phyloP scores from a whole-genome alignment of 352 stramenopile species.

The Phytophthora foliorum region DNA sequence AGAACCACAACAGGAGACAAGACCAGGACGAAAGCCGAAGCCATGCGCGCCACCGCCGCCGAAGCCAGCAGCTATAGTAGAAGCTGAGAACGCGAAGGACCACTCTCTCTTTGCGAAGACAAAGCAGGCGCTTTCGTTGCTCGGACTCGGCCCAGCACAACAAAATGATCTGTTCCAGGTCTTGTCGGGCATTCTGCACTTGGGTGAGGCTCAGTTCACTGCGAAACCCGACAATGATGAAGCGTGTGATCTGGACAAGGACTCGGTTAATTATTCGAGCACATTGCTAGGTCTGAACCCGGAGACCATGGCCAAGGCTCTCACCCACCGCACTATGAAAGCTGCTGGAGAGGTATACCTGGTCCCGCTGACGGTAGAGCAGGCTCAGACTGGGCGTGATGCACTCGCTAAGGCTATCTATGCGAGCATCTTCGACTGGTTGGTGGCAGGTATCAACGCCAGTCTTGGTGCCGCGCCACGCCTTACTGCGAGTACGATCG shows the following conservation, averaged over 20 bases:
- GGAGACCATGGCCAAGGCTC: slow-evolving; percentile 59
- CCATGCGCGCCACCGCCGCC: slow-evolving; percentile 5
- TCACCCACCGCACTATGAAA: slow-evolving; percentile 79
- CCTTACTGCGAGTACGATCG: slow-evolving; percentile 59
- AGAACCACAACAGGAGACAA: slow-evolving; percentile 30
- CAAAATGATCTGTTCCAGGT: slow-evolving; percentile 76
- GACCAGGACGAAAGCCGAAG: slow-evolving; percentile 31
- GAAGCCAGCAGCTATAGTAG: slow-evolving; percentile 35
- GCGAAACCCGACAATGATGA: slow-evolving; percentile 65
- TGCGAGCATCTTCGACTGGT: slow-evolving; percentile 96
- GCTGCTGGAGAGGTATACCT: slow-evolving; percentile 74
- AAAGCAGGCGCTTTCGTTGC: slow-evolving; percentile 61
- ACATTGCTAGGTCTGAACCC: slow-evolving; percentile 60
- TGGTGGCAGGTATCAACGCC: slow-evolving; percentile 93
- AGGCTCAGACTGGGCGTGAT: slow-evolving; percentile 89
- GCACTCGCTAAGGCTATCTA: slow-evolving; percentile 97
- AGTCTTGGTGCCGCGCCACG: slow-evolving; percentile 49
- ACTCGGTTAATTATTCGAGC: slow-evolving; percentile 54
- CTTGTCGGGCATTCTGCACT: slow-evolving; percentile 80
- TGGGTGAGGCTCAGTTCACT: slow-evolving; percentile 77
- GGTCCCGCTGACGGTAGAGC: slow-evolving; percentile 65
- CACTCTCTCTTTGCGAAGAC: slow-evolving; percentile 70
- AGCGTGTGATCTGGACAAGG: slow-evolving; percentile 47
- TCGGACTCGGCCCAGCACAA: slow-evolving; percentile 63
- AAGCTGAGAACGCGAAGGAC: slow-evolving; percentile 52